Conservation (phyloP, 139 green algal species). For the Chlamydomonas incerta region DNA sequence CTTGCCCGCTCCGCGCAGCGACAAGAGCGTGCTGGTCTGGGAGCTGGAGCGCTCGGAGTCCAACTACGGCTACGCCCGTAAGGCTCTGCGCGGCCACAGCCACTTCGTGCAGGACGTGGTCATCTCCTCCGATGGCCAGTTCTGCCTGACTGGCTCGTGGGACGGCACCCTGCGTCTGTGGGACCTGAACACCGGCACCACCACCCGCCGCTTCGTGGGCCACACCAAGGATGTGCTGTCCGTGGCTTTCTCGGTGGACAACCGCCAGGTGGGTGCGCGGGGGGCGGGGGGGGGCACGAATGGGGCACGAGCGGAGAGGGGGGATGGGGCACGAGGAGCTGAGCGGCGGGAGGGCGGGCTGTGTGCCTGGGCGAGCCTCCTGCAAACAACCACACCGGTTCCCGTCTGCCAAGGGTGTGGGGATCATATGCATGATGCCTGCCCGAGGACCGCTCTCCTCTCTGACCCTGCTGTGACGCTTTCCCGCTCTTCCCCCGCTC, state of each 20-base stretch:
- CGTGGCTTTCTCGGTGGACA: conserved; percentile 99
- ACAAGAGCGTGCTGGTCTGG: conserved; percentile 99
- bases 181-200: conserved; percentile 97
- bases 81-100: conserved; percentile 89
- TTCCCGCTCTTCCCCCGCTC: no score
- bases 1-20: conserved; percentile 61
- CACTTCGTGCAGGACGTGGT: conserved; percentile 99
- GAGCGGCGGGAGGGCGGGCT: no score
- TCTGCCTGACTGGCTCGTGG: conserved; percentile 97
- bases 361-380: no score
- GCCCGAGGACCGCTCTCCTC: no score
- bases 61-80: conserved; percentile 86
- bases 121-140: conserved; percentile 99
- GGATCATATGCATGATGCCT: no score
- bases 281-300: neutral
- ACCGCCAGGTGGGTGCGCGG: conserved; percentile 86
- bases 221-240: conserved; percentile 99
- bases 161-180: conserved; percentile 98
- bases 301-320: no score
- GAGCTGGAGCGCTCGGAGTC: conserved; percentile 84
- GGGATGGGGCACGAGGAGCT: no score
- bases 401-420: no score
- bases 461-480: no score
- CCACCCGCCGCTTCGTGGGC: conserved; percentile 97
- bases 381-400: no score